phyloP scores from a whole-genome alignment of 805 yeast species.

The Torulaspora indica region DNA sequence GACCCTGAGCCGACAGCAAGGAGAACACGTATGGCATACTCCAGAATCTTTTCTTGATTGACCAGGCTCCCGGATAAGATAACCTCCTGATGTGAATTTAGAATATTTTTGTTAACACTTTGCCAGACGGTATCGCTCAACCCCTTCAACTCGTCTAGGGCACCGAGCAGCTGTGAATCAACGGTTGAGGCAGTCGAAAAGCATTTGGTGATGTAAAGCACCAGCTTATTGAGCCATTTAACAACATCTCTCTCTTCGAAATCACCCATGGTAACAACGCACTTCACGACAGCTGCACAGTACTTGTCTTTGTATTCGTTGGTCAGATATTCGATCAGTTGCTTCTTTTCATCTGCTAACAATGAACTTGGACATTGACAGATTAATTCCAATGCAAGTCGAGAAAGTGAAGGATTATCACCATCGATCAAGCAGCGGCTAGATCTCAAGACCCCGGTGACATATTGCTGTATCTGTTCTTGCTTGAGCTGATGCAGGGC shows the following conservation, averaged over 20 bases:
- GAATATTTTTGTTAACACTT: constrained; percentile 41
- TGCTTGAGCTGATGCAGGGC: constrained; percentile 18
- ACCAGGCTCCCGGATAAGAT: constrained; percentile 50
- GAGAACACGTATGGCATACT: constrained; percentile 42
- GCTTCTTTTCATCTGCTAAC: constrained; percentile 23
- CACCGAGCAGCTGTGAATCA: constrained; percentile 29
- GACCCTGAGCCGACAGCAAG: constrained; percentile 36
- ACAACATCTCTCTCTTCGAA: constrained; percentile 22
- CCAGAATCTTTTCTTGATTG: constrained; percentile 38
- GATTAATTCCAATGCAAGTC: constrained; percentile 15
- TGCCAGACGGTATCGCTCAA: constrained; percentile 38
- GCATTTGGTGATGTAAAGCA: constrained; percentile 57
- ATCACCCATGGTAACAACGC: constrained; percentile 18
- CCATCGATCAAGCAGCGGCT: constrained; percentile 6
- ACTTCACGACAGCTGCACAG: constrained; percentile 27
- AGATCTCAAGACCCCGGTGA: constrained; percentile 17
- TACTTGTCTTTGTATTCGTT: constrained; percentile 32
- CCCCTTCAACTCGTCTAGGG: constrained; percentile 35
- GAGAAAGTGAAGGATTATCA: constrained; percentile 7
- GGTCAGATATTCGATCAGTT: constrained; percentile 30
- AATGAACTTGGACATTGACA: constrained; percentile 5
- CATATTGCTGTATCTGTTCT: constrained; percentile 13
- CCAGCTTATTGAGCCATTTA: constrained; percentile 55
- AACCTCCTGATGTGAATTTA: constrained; percentile 65
- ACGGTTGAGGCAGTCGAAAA: constrained; percentile 47